Base-by-base conservation (phyloP, 208 protist species). In the Trypanosoma caninum region DNA sequence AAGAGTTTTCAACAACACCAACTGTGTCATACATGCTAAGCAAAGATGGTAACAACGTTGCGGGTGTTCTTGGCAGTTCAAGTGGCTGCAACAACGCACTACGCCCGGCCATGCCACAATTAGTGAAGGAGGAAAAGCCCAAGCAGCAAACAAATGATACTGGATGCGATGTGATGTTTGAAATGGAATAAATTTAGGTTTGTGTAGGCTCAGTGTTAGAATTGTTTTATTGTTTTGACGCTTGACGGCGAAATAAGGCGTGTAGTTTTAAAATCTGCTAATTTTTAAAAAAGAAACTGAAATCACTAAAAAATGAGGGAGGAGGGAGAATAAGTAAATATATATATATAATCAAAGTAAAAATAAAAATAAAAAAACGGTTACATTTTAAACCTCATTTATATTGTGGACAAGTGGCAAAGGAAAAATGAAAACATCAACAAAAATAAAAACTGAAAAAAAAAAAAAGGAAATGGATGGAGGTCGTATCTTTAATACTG, bases 1-100 rank as follows among this genome's bases (percentile, higher is more conserved):
- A 90, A 67, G 88, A 94, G 71, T 94, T 94, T 54, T 94, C 88
- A 30, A 94, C 84, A 1, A 94, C 88, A 11, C 88, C 88, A 34
- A 91, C 84, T 10, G 88, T 94, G 22, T 94, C 88, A 34, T 91
- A 91, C 65, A 94, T 94, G 88, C 77, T 91, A 42, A 90, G 84
- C 68, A 94, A 94, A 65, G 82, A 92, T 46, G 88, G 88, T 0
- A 74, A 89, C 63, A 94, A 94, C 56, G 57, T 94, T 25, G 88
- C 84, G 1, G 55, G 51, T 14, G 59, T 41, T 27, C 40, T 41
- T 37, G 60, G 18, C 28, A 64, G 33, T 38, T 66, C 59, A 25
- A 71, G 18, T 66, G 58, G 22, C 48, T 66, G 11, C 77, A 75
- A 31, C 44, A 70, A 55, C 67, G 65, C 55, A 22, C 58, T 63